phyloP scores from a whole-genome alignment of 78 protist genomes.

The Mastigamoeba balamuthi region DNA sequence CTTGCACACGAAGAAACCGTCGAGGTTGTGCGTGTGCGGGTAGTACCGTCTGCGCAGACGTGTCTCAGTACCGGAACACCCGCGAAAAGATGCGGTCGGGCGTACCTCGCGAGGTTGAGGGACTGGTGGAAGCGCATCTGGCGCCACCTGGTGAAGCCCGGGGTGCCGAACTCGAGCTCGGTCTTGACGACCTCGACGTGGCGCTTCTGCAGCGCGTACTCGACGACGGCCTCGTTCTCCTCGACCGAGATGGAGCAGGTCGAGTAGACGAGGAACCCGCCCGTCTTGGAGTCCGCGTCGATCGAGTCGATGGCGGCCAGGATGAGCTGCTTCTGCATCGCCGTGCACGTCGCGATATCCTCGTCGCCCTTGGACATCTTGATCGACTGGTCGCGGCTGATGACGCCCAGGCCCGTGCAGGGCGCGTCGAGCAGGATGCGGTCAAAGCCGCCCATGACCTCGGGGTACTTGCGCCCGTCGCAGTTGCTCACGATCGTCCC shows the following conservation, averaged over 20 bases:
- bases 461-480: constrained; percentile 85
- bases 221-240: constrained; percentile 96
- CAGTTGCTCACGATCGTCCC: constrained; percentile 75
- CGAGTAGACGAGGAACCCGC: constrained; percentile 88
- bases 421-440: constrained; percentile 99
- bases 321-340: constrained; percentile 89
- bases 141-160: constrained; percentile 34
- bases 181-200: constrained; percentile 72
- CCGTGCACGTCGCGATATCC: constrained; percentile 72
- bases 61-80: no score
- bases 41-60: constrained; percentile 82
- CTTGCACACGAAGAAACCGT: constrained; percentile 97
- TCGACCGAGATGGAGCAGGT: constrained; percentile 80
- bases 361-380: constrained; percentile 54
- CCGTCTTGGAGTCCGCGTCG: constrained; percentile 69
- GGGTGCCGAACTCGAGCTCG: constrained; percentile 60
- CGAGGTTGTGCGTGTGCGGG: constrained; percentile 99
- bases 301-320: constrained; percentile 92
- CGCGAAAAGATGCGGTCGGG: background rate
- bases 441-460: constrained; percentile 77
- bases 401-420: constrained; percentile 97
- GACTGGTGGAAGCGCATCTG: constrained; percentile 68
- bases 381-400: constrained; percentile 84
- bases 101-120: constrained; percentile 7
- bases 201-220: constrained; percentile 86